Conservation (phyloP, 192 early-diverging fungal species). For the Gamsiella multidivaricata region DNA sequence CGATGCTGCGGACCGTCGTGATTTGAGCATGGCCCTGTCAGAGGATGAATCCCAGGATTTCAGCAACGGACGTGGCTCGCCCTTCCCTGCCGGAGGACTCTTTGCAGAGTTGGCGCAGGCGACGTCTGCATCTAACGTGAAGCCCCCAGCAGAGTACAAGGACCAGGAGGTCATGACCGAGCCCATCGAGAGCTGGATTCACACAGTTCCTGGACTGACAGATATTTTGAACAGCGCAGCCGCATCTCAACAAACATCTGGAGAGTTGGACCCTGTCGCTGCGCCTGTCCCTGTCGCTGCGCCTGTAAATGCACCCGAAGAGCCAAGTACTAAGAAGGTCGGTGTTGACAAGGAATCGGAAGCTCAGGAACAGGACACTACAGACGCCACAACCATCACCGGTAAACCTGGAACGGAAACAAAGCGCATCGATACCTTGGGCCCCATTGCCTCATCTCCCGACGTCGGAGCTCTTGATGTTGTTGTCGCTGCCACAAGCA, state of each 20-base stretch:
- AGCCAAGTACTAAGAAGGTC: neutral
- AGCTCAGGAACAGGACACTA: neutral
- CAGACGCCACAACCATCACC: neutral
- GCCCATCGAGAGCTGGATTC: conserved; percentile 52
- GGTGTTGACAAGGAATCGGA: neutral
- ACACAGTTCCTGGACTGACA: conserved; percentile 24
- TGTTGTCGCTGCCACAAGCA: neutral
- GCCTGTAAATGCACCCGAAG: neutral
- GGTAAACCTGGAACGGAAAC: conserved; percentile 50
- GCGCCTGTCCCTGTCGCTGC: too few species aligned
- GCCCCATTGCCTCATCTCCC: neutral
- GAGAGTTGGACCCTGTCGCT: neutral
- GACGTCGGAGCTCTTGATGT: neutral
- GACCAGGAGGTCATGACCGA: conserved; percentile 45
- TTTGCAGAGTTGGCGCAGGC: conserved; percentile 38
- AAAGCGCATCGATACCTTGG: conserved; percentile 9
- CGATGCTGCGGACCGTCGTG: conserved; percentile 20
- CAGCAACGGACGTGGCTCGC: conserved; percentile 33
- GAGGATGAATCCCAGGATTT: conserved; percentile 29
- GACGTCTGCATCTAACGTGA: conserved; percentile 19
- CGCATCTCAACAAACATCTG: neutral
- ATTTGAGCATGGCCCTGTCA: conserved; percentile 30
- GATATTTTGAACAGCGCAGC: neutral
- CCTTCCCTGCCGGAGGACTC: conserved; percentile 40
- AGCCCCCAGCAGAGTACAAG: conserved; percentile 21